These are phyloP conservation scores for Alternaria sp. DNA, from an alignment of 2,329 filamentous ascomycete species.

Conservation along the genomic window DNA sequence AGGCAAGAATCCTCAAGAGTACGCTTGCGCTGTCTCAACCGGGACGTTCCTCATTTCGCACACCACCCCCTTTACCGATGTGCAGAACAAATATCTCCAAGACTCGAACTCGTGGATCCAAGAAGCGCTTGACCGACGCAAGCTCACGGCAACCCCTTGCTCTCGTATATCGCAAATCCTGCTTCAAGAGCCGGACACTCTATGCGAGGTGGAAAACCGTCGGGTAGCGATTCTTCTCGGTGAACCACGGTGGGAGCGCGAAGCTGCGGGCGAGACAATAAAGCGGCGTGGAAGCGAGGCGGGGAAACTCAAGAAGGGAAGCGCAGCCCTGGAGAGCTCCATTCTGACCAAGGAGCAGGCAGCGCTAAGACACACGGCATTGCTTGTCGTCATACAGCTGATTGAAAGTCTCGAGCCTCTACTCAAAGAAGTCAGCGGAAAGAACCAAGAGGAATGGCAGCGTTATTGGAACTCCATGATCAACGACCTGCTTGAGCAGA, in stretches of 20 bases:
- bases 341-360: conserved; percentile 71
- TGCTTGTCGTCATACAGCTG: conserved; percentile 80
- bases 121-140: conserved; percentile 74
- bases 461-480: conserved; percentile 88
- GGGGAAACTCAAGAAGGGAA: conserved; percentile 44
- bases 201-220: conserved; percentile 73
- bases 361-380: conserved; percentile 77
- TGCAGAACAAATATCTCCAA: conserved; percentile 80
- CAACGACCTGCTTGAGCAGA: conserved; percentile 78
- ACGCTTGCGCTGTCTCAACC: conserved; percentile 68
- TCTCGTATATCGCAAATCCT: conserved; percentile 77
- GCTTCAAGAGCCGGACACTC: conserved; percentile 76
- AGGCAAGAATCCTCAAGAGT: conserved; percentile 65
- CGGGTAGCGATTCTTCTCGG: conserved; percentile 86
- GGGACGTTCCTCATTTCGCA: conserved; percentile 83
- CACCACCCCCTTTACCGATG: conserved; percentile 80
- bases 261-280: conserved; percentile 55
- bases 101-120: conserved; percentile 85
- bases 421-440: conserved; percentile 80
- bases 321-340: conserved; percentile 47
- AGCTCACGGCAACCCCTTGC: conserved; percentile 77
- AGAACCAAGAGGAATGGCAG: conserved; percentile 92
- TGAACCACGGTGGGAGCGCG: conserved; percentile 85
- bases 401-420: conserved; percentile 86
- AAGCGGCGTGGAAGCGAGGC: conserved; percentile 65